These are phyloP conservation scores for Botrytis galanthina DNA, from an alignment of 2,329 filamentous ascomycete species.

Conservation along the genomic window DNA sequence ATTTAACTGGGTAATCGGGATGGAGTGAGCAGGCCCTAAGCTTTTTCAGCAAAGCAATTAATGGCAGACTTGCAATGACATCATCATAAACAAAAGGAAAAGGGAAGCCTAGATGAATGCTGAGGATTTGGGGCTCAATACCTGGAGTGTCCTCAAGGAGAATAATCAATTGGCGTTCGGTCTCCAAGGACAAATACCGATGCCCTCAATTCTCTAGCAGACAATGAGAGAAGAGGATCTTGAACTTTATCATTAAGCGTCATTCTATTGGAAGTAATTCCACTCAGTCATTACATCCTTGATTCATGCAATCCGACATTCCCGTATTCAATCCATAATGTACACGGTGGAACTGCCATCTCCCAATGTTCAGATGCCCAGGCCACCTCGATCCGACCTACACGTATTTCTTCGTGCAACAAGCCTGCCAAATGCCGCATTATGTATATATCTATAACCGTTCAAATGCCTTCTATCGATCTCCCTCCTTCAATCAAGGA, in stretches of 20 bases:
- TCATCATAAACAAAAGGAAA: background rate
- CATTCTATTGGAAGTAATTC: background rate
- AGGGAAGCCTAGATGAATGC: background rate
- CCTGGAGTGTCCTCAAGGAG: background rate
- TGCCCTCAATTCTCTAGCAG: background rate
- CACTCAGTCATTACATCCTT: too few relatives aligned
- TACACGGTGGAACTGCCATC: background rate
- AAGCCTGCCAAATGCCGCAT: background rate
- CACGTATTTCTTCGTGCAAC: background rate
- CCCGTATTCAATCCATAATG: background rate
- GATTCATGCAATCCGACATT: background rate
- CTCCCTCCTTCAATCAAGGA: conserved; percentile 22
- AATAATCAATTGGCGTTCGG: background rate
- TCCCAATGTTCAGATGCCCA: background rate
- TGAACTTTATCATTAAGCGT: background rate
- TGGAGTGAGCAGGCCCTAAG: background rate
- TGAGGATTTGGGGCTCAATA: background rate
- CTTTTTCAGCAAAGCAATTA: too few relatives aligned
- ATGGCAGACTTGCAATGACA: background rate
- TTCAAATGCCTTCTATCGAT: background rate
- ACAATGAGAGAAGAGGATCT: background rate
- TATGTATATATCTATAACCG: background rate
- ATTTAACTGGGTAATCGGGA: background rate
- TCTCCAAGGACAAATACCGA: background rate
- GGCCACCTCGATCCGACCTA: background rate